Conservation (phyloP, 1,284 basidiomycete species). For the Microbotryum saponariae region DNA sequence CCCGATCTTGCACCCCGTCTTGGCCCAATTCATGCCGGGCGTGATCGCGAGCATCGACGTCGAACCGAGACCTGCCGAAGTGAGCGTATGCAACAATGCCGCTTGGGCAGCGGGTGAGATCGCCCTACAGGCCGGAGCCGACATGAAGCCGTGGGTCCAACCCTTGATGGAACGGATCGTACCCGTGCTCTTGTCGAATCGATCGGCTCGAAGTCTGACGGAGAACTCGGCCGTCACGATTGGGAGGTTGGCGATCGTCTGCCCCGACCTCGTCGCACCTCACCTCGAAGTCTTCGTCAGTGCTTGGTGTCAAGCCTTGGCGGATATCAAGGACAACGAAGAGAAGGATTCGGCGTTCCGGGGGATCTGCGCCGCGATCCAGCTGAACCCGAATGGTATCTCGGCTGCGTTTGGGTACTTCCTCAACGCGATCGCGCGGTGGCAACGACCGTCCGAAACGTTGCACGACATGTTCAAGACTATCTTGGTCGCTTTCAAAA, state of each 20-base stretch:
- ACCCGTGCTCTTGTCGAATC: conserved; percentile 80
- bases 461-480: conserved; percentile 81
- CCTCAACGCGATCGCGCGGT: conserved; percentile 92
- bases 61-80: conserved; percentile 80
- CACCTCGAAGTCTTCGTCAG: conserved; percentile 51
- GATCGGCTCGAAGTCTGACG: conserved; percentile 85
- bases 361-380: conserved; percentile 91
- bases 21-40: conserved; percentile 81
- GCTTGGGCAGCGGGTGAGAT: conserved; percentile 99
- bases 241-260: conserved; percentile 87
- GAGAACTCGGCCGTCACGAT: conserved; percentile 99
- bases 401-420: conserved; percentile 86
- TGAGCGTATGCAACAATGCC: conserved; percentile 98
- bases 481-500: conserved; percentile 73
- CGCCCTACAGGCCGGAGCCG: conserved; percentile 49
- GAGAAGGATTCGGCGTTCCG: conserved; percentile 99
- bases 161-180: conserved; percentile 80
- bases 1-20: conserved; percentile 68
- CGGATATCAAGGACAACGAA: conserved; percentile 98
- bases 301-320: conserved; percentile 93
- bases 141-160: conserved; percentile 81
- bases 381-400: conserved; percentile 84
- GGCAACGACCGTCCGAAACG: conserved; percentile 79
- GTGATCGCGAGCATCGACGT: conserved; percentile 83
- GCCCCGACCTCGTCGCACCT: conserved; percentile 84